phyloP scores from a whole-genome alignment of 2,329 filamentous ascomycete genomes.

The Neurospora sp. region DNA sequence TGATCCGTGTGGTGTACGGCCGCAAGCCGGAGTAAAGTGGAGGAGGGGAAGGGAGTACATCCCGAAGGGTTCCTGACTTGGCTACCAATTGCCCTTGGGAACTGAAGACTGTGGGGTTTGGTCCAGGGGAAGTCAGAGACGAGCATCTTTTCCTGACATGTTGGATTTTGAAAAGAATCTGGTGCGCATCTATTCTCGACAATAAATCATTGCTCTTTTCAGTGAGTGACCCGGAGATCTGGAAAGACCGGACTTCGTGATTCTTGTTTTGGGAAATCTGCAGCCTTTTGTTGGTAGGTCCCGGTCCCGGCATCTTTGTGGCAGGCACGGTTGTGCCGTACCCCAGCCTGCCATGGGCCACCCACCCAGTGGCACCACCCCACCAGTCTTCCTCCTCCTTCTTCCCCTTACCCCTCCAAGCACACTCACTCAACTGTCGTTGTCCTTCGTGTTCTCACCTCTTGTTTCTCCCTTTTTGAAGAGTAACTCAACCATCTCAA shows the following conservation, averaged over 20 bases:
- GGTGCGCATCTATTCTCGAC: neutral
- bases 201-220: neutral
- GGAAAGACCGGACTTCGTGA: neutral
- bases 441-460: neutral
- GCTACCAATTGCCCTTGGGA: neutral
- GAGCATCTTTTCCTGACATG: neutral
- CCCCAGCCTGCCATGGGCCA: neutral
- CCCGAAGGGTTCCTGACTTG: neutral
- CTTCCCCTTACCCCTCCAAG: neutral
- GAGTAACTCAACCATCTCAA: neutral
- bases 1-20: slow-evolving; percentile 3
- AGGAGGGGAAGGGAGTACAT: neutral
- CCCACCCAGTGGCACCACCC: neutral
- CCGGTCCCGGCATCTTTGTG: neutral
- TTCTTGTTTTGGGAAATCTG: neutral
- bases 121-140: neutral
- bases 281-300: neutral
- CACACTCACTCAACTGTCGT: neutral
- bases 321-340: neutral
- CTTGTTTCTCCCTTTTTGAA: neutral
- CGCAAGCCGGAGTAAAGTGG: slow-evolving; percentile 2
- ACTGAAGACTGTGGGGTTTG: neutral
- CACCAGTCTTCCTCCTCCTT: neutral
- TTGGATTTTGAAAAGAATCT: neutral
- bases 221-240: neutral